Percentiles rank a stretch among this genome's conserved stretches.
Conservation (phyloP, 192 early-diverging fungal species). For the Globomyces pollinis-pini region DNA sequence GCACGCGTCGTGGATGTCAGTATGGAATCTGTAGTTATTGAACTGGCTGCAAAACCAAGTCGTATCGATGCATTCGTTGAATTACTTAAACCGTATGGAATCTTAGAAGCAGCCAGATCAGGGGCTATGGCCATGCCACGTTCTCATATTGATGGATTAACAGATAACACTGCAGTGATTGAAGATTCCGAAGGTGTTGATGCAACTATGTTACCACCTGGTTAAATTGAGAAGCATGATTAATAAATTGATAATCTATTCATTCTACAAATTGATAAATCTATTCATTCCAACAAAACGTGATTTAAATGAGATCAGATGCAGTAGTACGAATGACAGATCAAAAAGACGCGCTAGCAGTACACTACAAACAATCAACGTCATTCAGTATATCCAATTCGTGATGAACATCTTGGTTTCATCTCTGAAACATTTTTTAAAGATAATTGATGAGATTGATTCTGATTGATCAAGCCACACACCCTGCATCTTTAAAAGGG, state of each 20-base stretch:
- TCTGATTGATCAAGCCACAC: too few species aligned
- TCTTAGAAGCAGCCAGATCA: constrained; percentile 87
- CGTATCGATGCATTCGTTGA: constrained; percentile 88
- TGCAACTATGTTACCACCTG: constrained; percentile 85
- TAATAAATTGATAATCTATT: neutral
- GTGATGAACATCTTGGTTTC: too few species aligned
- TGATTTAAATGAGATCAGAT: too few species aligned
- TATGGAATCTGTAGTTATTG: constrained; percentile 73
- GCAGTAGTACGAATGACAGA: too few species aligned
- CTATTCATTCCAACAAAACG: too few species aligned
- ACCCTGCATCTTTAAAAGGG: too few species aligned
- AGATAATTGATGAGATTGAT: neutral
- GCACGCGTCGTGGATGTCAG: constrained; percentile 84
- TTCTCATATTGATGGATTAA: constrained; percentile 67
- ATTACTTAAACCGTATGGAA: constrained; percentile 88
- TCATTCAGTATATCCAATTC: too few species aligned
- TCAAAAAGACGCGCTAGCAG: too few species aligned
- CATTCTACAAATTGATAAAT: too few species aligned
- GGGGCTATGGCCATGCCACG: constrained; percentile 96
- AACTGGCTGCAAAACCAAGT: constrained; percentile 79
- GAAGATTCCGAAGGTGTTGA: constrained; percentile 65
- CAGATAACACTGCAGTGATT: constrained; percentile 42
- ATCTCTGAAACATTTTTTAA: neutral
- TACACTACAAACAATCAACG: too few species aligned
- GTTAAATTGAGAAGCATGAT: constrained; percentile 42